Evolutionary conservation across 75 land plant species (phyloP).

Genomic region (Picea glauca): DNA sequence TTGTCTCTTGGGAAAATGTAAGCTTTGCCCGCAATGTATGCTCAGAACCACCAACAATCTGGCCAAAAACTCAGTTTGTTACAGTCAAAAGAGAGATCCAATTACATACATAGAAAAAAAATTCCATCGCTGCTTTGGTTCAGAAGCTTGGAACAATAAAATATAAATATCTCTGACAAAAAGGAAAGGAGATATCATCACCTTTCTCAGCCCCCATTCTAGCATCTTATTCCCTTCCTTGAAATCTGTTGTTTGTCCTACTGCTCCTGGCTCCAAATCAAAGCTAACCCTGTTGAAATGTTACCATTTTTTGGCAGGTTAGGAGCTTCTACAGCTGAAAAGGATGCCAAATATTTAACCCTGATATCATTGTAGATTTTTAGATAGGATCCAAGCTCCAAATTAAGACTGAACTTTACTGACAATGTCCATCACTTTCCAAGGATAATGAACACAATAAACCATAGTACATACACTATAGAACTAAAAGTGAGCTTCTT

Average conservation of each 20-base stretch:
- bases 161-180: not conserved
- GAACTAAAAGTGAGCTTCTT: too few species aligned
- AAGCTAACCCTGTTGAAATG: slow-evolving; percentile 65
- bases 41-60: slow-evolving; percentile 98
- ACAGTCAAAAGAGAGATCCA: slow-evolving; percentile 4
- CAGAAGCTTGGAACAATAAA: not conserved
- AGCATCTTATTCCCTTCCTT: slow-evolving; percentile 73
- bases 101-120: not conserved
- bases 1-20: slow-evolving; percentile 87
- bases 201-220: slow-evolving; percentile 94
- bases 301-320: not conserved
- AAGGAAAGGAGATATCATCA: slow-evolving; percentile 3
- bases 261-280: slow-evolving; percentile 84
- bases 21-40: slow-evolving; percentile 89
- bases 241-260: slow-evolving; percentile 89
- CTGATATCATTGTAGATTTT: not conserved
- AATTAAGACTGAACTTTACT: not conserved
- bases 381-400: not conserved
- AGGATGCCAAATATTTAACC: not conserved
- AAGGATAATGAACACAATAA: not conserved
- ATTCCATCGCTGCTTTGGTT: not conserved
- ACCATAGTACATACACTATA: not conserved
- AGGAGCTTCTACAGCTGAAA: not conserved
- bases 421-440: not conserved
- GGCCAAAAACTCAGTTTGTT: slow-evolving; percentile 4